A percentile compares a stretch with the other conserved stretches of the same genome.
These are phyloP conservation scores for Coffea eugenioides DNA, from an alignment of 257 asterid species.

Conservation along the genomic window DNA sequence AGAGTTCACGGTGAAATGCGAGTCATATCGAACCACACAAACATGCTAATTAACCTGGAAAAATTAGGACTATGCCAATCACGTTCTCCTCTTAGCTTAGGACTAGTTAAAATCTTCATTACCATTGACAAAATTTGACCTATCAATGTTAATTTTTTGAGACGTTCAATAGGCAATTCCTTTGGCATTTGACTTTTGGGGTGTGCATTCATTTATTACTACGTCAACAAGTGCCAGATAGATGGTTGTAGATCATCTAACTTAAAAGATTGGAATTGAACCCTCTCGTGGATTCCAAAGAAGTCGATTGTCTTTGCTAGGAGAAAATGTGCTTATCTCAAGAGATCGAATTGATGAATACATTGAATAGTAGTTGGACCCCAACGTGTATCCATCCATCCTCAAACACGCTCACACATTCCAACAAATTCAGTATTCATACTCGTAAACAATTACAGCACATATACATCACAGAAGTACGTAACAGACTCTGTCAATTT, in stretches of 20 bases:
- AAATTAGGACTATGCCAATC: too few relatives aligned
- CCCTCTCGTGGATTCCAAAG: slow-evolving; percentile 9
- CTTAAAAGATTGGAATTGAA: background rate
- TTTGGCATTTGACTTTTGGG: background rate
- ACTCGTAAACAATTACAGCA: background rate
- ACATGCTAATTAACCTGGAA: too few relatives aligned
- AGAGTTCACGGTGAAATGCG: background rate
- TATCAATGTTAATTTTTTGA: background rate
- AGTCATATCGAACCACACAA: too few relatives aligned
- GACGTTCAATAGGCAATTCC: background rate
- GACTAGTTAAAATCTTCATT: background rate
- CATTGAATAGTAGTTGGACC: background rate
- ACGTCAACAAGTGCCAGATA: background rate
- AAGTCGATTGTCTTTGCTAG: background rate
- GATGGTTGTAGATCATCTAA: background rate
- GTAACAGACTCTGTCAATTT: slow-evolving; percentile 1
- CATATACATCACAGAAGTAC: background rate
- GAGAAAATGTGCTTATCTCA: background rate
- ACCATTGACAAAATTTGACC: background rate
- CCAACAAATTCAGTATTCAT: slow-evolving; percentile 7
- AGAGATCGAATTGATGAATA: background rate
- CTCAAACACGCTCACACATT: slow-evolving; percentile 15
- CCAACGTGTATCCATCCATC: background rate
- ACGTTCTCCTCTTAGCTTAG: too few relatives aligned
- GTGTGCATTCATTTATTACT: background rate